Percentiles rank a stretch among this genome's conserved stretches.
These are phyloP conservation scores for Aspergillus hancockii DNA, from an alignment of 495 filamentous ascomycete species.

Conservation along the genomic window DNA sequence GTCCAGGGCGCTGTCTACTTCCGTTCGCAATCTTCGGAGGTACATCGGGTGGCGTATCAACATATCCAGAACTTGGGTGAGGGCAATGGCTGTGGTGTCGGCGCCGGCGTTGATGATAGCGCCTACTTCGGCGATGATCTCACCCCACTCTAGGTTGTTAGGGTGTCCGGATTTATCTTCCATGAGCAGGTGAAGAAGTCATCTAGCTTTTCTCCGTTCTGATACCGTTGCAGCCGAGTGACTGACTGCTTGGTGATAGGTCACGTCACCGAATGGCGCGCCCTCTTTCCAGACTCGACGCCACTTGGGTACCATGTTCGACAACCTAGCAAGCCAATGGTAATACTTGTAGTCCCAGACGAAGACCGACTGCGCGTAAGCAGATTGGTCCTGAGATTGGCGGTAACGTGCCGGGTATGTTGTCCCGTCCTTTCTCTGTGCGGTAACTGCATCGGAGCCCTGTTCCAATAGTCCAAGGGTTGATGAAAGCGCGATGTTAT, in stretches of 20 bases:
- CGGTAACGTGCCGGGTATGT: slow-evolving; percentile 20
- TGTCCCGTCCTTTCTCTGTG: slow-evolving; percentile 32
- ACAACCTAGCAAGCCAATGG: slow-evolving; percentile 5
- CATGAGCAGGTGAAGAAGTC: slow-evolving; percentile 51
- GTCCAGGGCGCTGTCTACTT: slow-evolving; percentile 47
- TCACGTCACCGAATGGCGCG: slow-evolving; percentile 26
- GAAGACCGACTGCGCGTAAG: slow-evolving; percentile 16
- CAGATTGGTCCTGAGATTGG: slow-evolving; percentile 17
- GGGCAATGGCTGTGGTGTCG: slow-evolving; percentile 52
- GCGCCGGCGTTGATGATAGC: slow-evolving; percentile 48
- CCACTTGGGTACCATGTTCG: slow-evolving; percentile 16
- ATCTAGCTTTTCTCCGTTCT: slow-evolving; percentile 45
- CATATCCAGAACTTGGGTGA: slow-evolving; percentile 49
- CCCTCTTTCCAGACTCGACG: slow-evolving; percentile 13
- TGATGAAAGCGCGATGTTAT: slow-evolving; percentile 43
- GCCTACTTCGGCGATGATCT: slow-evolving; percentile 22
- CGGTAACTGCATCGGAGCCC: slow-evolving; percentile 35
- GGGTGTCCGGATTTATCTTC: slow-evolving; percentile 43
- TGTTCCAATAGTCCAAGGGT: slow-evolving; percentile 44
- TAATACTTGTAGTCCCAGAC: slow-evolving; percentile 21
- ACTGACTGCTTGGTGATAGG: slow-evolving; percentile 26
- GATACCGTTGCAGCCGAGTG: slow-evolving; percentile 37
- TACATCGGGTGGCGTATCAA: slow-evolving; percentile 51
- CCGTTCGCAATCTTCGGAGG: slow-evolving; percentile 51
- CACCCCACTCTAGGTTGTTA: slow-evolving; percentile 16